phyloP scores from a whole-genome alignment of 2,329 filamentous ascomycete species.

The Trichoderma aggressivum region DNA sequence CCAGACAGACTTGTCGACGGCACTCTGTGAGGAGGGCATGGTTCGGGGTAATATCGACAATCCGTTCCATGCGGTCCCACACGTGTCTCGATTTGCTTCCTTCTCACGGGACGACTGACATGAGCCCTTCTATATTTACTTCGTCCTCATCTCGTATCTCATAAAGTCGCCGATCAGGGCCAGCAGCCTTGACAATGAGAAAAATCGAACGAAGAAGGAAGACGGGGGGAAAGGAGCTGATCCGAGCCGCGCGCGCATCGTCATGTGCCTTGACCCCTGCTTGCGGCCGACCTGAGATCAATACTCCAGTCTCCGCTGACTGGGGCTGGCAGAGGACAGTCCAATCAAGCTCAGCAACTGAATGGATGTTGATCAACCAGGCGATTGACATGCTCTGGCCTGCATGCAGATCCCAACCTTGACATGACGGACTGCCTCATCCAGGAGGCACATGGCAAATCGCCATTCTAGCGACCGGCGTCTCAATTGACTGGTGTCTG shows the following conservation, averaged over 20 bases:
- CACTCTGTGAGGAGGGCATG: not conserved
- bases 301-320: not conserved
- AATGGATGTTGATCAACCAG: not conserved
- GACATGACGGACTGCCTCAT: not conserved
- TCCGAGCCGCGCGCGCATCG: not conserved
- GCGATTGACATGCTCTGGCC: not conserved
- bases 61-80: not conserved
- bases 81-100: not conserved
- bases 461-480: not conserved
- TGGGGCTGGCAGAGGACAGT: not conserved
- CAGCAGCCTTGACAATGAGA: not conserved
- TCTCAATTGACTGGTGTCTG: not conserved
- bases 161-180: not conserved
- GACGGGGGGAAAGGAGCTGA: not conserved
- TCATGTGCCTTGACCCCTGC: slow-evolving; percentile 10
- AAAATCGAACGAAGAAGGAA: not conserved
- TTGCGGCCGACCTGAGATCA: not conserved
- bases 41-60: slow-evolving; percentile 6
- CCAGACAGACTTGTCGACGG: not conserved
- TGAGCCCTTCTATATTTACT: not conserved
- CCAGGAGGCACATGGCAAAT: not conserved
- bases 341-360: not conserved
- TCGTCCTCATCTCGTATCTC: not conserved
- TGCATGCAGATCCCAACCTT: not conserved
- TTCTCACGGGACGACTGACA: not conserved